These are phyloP conservation scores for Rhizophlyctis rosea DNA, from an alignment of 192 early-diverging fungal genomes.

Conservation along the genomic window DNA sequence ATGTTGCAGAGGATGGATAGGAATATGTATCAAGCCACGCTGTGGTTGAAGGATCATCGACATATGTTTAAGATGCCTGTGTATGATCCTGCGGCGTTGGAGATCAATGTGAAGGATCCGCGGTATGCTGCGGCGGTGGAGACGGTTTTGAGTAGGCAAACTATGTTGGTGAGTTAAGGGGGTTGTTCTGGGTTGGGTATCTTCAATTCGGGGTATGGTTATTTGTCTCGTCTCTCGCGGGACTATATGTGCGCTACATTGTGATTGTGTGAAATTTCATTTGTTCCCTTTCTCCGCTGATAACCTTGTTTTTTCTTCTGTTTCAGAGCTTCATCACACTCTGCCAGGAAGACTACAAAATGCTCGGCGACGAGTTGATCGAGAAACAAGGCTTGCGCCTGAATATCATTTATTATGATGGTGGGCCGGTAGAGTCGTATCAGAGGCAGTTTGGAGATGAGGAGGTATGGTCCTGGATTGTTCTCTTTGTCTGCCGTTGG, in stretches of 20 bases:
- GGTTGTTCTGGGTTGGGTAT: background rate
- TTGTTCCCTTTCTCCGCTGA: background rate
- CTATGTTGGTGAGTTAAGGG: background rate
- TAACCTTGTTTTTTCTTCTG: constrained; percentile 2
- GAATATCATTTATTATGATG: constrained; percentile 22
- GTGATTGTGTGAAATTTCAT: background rate
- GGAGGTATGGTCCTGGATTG: constrained; percentile 7
- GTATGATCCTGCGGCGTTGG: constrained; percentile 69
- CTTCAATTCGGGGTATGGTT: background rate
- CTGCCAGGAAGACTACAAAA: constrained; percentile 71
- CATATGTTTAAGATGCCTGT: constrained; percentile 64
- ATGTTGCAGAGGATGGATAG: constrained; percentile 43
- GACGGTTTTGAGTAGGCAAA: constrained; percentile 33
- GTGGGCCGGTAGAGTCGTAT: constrained; percentile 6
- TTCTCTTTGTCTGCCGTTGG: background rate
- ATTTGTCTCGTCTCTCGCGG: background rate
- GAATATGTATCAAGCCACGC: constrained; percentile 53
- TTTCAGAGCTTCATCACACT: constrained; percentile 75
- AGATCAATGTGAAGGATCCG: constrained; percentile 66
- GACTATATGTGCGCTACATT: background rate
- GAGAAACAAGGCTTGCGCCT: constrained; percentile 57
- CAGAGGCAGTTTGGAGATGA: constrained; percentile 3
- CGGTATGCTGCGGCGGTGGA: constrained; percentile 69
- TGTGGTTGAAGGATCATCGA: constrained; percentile 69
- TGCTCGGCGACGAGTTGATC: constrained; percentile 60